Evolutionary conservation across 179 eudicot species (phyloP).

Genomic region (Heliamphora ciliata): DNA sequence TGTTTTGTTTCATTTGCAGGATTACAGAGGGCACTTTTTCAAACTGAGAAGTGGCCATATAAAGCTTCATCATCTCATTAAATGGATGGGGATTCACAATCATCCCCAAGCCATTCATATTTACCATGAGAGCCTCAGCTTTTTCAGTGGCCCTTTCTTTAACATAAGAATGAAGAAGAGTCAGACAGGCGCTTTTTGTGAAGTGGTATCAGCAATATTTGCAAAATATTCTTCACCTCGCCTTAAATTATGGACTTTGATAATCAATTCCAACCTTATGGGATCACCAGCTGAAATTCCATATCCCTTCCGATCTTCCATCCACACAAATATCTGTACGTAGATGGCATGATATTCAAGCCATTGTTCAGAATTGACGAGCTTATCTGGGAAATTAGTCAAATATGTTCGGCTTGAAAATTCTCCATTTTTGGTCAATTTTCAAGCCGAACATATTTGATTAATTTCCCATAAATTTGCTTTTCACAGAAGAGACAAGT

Average conservation of each 20-base stretch:
- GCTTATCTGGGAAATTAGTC: not conserved
- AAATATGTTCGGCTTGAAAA: not conserved
- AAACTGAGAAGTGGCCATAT: constrained; percentile 24
- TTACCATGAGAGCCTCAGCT: constrained; percentile 25
- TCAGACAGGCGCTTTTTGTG: constrained; percentile 20
- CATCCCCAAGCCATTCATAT: constrained; percentile 21
- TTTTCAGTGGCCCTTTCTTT: constrained; percentile 24
- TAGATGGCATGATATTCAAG: not conserved
- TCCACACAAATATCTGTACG: constrained; percentile 25
- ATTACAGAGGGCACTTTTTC: constrained; percentile 23
- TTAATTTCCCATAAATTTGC: too few relatives aligned
- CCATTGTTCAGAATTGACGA: not conserved
- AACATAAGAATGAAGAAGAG: constrained; percentile 28
- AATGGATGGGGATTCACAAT: constrained; percentile 27
- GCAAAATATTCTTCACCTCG: constrained; percentile 29
- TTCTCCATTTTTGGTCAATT: not conserved
- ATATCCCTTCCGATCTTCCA: constrained; percentile 22
- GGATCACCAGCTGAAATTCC: constrained; percentile 24
- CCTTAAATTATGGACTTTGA: constrained; percentile 12
- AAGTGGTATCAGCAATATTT: constrained; percentile 10
- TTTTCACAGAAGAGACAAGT: too few relatives aligned
- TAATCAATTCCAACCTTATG: constrained; percentile 22
- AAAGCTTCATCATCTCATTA: constrained; percentile 36
- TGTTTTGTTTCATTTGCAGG: constrained; percentile 24
- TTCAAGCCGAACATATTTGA: not conserved